Base-by-base conservation (phyloP, 2,329 filamentous ascomycete species). In the Colletotrichum navitas region DNA sequence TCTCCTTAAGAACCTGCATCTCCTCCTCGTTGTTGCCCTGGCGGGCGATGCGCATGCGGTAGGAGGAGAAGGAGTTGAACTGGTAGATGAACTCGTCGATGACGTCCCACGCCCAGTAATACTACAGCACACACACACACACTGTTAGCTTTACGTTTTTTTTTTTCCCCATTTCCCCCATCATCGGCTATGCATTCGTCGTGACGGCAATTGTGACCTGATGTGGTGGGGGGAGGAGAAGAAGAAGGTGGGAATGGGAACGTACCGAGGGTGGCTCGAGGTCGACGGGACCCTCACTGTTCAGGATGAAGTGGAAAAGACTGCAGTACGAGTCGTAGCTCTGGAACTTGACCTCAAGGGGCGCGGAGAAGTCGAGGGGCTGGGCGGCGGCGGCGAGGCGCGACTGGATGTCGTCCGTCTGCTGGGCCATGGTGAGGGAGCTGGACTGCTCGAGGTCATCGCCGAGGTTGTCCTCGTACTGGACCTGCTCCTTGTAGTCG, bases 71-170 rank as follows among this genome's bases (percentile, higher is more conserved):
- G 71, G 95, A 97, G 88, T 99, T 98, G 89, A 99, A 99, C 84
- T 99, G 96, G 88, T 99, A 99, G 85, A 99, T 98, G 87, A 99
- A 99, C 85, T 99, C 96, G 83, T 99, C 96, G 85, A 99, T 98
- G 77, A 98, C 95, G 83, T 99, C 96, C 96, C 96, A 99, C 52
- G 96, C 96, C 96, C 96, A 99, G 87, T 95, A 98, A 86, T 97
- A 97, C 94, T 98, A 81, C 55, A 59, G 18, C 26, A 45, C 11
- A 45, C 11, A 41, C 6, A n/a, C n/a, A n/a, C n/a, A 24, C n/a
- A 32, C n/a, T 18, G 56, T 72, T 70, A 72, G 66, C 70, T 29
- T 16, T 11, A 51, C 1, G 72, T n/a, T 47, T 47, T 47, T 24
- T n/a, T 24, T 24, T 12, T 47, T 21, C 11, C 4, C 8, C 8